phyloP scores from a whole-genome alignment of 2,329 filamentous ascomycete genomes.

The Fonsecaea erecta region DNA sequence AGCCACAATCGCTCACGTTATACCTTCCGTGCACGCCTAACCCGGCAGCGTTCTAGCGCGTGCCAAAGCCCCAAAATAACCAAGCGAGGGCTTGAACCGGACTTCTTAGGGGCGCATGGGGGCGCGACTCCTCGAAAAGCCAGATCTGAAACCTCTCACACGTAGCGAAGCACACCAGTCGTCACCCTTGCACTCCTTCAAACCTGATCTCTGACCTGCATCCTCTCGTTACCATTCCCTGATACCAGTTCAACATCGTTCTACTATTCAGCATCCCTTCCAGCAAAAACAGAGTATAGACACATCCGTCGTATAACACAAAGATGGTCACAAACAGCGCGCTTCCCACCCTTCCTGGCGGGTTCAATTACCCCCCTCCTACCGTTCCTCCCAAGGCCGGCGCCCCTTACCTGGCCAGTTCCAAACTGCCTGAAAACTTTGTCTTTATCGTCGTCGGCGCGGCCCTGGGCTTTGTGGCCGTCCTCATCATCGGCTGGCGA shows the following conservation, averaged over 20 bases:
- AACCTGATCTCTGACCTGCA: neutral
- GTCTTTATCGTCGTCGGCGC: conserved; percentile 95
- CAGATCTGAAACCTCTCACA: conserved; percentile 17
- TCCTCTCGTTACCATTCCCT: conserved; percentile 4
- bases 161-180: neutral
- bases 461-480: conserved; percentile 78
- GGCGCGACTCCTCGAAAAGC: conserved; percentile 11
- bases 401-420: conserved; percentile 91
- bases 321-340: conserved; percentile 30
- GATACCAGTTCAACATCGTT: neutral
- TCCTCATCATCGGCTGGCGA: conserved; percentile 86
- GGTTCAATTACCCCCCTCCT: conserved; percentile 69
- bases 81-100: neutral
- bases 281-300: neutral
- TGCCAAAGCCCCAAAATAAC: conserved; percentile 21
- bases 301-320: conserved; percentile 3
- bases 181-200: conserved; percentile 22
- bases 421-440: conserved; percentile 83
- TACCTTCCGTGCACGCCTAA: neutral
- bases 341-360: conserved; percentile 61
- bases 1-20: conserved; percentile 14
- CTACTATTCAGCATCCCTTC: conserved; percentile 10
- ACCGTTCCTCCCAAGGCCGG: conserved; percentile 79
- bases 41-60: conserved; percentile 7
- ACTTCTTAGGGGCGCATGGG: neutral